Conservation (phyloP, 75 land plant genomes). For the Azolla pinnata region DNA sequence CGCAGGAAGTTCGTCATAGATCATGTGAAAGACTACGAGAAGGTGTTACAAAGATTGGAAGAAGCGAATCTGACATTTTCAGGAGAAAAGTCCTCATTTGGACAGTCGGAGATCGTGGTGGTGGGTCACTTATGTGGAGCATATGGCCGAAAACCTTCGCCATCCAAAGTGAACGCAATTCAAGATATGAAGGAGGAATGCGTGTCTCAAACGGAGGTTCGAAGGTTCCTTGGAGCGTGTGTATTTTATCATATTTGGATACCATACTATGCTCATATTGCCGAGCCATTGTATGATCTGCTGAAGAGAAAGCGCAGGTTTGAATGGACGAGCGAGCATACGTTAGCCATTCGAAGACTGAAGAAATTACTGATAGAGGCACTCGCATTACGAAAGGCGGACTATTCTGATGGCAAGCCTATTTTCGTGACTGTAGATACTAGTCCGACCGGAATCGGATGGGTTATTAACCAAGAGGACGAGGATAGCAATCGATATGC, state of each 20-base stretch:
- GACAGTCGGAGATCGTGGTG: too few relatives aligned
- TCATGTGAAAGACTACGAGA: too few relatives aligned
- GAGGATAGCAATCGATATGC: neutral
- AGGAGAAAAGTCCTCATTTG: too few relatives aligned
- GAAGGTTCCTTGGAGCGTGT: too few relatives aligned
- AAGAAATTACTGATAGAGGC: conserved; percentile 1
- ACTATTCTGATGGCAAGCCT: neutral
- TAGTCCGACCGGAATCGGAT: neutral
- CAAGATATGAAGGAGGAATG: too few relatives aligned
- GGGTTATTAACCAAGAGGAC: conserved; percentile 3
- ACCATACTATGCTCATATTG: neutral
- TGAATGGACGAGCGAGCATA: neutral
- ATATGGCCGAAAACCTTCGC: too few relatives aligned
- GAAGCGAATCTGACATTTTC: too few relatives aligned
- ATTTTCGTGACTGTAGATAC: conserved; percentile 12
- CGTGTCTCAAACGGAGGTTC: too few relatives aligned
- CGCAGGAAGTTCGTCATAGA: too few relatives aligned
- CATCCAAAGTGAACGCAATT: too few relatives aligned
- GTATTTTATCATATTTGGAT: neutral
- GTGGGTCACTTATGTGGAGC: too few relatives aligned
- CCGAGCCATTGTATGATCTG: neutral
- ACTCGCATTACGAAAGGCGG: conserved; percentile 2
- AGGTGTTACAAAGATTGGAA: too few relatives aligned
- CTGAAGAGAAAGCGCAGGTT: neutral
- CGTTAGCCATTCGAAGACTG: neutral